Base-by-base conservation (phyloP, 2,329 filamentous ascomycete genomes). In the Diplodia scrobiculata region DNA sequence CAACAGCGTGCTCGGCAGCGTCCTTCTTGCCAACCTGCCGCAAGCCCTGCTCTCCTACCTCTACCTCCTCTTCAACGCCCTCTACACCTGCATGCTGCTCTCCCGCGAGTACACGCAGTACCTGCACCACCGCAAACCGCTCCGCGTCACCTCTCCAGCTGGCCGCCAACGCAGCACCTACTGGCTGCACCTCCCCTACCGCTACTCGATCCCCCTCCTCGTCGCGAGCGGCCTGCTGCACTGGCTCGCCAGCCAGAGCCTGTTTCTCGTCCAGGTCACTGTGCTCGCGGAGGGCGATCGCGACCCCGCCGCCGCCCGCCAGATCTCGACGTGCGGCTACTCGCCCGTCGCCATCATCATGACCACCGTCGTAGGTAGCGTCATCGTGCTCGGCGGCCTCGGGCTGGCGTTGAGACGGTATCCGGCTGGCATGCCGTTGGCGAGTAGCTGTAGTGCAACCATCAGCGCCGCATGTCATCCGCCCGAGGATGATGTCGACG, bases 51-150 rank as follows among this genome's bases (percentile, higher is more conserved):
- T 84, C 0, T 82, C 79, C 0, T 72, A 81, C 25, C 41, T 83
- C 0, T 84, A 85, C 68, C 72, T 83, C 7, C 71, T 76, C 2
- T 81, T 79, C 72, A 84, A 84, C 68, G 73, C 74, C 3, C 72
- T 84, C 3, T 74, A 81, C 25, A 86, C 81, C 0, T 76, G 72
- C 6, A 83, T 84, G 74, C 74, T 83, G 1, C 69, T 81, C 0
- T 79, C 79, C 0, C 70, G 74, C 5, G 84, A 87, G 72, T 86
- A 79, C 72, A 77, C 74, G 45, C 68, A 70, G 0, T 84, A 80
- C 71, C 72, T 75, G 1, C 19, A 66, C 0, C 2, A 69, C 0
- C 72, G 72, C 4, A 80, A 79, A 63, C 52, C 70, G 0, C 73
- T 82, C 0, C 74, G 79, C 1, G 79, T 81, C 0, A 79, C 77